Percentiles rank a stretch among this genome's conserved stretches.
These are phyloP conservation scores for Populus hybrid DNA, from an alignment of 441 rosid genomes.

Conservation along the genomic window DNA sequence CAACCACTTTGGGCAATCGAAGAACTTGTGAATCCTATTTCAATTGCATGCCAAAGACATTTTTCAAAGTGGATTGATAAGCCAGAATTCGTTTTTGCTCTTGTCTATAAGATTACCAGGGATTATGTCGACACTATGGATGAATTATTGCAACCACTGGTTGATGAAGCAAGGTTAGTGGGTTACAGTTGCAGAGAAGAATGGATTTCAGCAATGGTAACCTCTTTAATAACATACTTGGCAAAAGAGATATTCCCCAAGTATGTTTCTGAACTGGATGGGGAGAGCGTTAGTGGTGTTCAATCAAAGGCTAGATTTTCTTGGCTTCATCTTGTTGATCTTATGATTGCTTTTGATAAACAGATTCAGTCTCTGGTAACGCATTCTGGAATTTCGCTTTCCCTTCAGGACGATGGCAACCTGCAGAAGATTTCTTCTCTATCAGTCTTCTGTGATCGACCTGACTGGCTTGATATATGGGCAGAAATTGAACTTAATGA, in stretches of 20 bases:
- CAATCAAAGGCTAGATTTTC: slow-evolving; percentile 57
- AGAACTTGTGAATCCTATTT: slow-evolving; percentile 86
- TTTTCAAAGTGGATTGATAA: slow-evolving; percentile 77
- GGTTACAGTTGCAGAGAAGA: slow-evolving; percentile 96
- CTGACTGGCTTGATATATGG: slow-evolving; percentile 93
- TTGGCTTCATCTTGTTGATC: slow-evolving; percentile 86
- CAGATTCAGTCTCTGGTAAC: slow-evolving; percentile 63
- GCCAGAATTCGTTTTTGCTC: slow-evolving; percentile 84
- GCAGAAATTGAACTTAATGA: slow-evolving; percentile 78
- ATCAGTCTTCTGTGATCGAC: slow-evolving; percentile 78
- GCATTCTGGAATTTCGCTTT: slow-evolving; percentile 67
- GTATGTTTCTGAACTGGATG: slow-evolving; percentile 56
- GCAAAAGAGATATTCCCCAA: slow-evolving; percentile 71
- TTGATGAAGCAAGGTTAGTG: slow-evolving; percentile 78
- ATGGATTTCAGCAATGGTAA: slow-evolving; percentile 87
- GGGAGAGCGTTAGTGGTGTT: slow-evolving; percentile 37
- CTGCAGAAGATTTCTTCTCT: slow-evolving; percentile 69
- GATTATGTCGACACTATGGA: slow-evolving; percentile 91
- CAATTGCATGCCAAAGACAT: slow-evolving; percentile 65
- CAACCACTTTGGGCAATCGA: slow-evolving; percentile 97
- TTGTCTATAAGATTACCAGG: slow-evolving; percentile 74
- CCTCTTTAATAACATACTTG: slow-evolving; percentile 63
- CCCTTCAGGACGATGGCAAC: slow-evolving; percentile 66
- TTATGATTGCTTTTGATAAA: slow-evolving; percentile 84
- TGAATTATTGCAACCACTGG: slow-evolving; percentile 87